Percentiles rank a stretch among this genome's conserved stretches.
Conservation (phyloP, 179 eudicot species). For the Drosera spatulata region DNA sequence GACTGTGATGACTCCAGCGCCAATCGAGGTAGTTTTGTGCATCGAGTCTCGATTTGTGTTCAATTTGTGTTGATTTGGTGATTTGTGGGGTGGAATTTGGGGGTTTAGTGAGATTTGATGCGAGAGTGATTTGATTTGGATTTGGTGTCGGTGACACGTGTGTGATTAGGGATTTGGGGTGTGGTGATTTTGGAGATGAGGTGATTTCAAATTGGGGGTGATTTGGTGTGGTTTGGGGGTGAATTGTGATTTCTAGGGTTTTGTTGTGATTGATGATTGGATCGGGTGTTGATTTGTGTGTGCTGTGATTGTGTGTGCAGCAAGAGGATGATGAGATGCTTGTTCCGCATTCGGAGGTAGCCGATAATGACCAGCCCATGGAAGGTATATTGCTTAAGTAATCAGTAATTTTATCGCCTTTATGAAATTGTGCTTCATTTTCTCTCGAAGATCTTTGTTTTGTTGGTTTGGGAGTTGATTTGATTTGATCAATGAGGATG, state of each 20-base stretch:
- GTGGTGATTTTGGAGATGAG: too few relatives aligned
- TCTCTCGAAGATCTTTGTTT: neutral
- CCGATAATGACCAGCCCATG: slow-evolving; percentile 42
- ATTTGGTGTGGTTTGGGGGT: neutral
- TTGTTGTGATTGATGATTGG: slow-evolving; percentile 6
- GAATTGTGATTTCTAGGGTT: neutral
- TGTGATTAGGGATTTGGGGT: too few relatives aligned
- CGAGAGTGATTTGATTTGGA: slow-evolving; percentile 1
- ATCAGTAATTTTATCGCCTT: neutral
- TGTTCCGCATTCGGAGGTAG: slow-evolving; percentile 71
- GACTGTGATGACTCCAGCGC: slow-evolving; percentile 58
- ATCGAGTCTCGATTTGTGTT: neutral
- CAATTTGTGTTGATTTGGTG: neutral
- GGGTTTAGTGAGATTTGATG: too few relatives aligned
- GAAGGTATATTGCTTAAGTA: slow-evolving; percentile 28
- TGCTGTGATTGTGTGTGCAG: slow-evolving; percentile 16
- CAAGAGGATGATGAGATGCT: slow-evolving; percentile 90
- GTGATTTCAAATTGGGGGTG: slow-evolving; percentile 3
- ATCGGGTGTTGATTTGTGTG: slow-evolving; percentile 18
- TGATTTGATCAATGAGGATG: slow-evolving; percentile 12
- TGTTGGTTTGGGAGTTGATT: slow-evolving; percentile 5
- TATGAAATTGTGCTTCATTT: neutral
- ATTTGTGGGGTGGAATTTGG: too few relatives aligned
- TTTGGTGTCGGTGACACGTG: neutral
- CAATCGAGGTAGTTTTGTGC: slow-evolving; percentile 32